phyloP scores from a whole-genome alignment of 169 alveolate species.

The Cystoisospora suis region DNA sequence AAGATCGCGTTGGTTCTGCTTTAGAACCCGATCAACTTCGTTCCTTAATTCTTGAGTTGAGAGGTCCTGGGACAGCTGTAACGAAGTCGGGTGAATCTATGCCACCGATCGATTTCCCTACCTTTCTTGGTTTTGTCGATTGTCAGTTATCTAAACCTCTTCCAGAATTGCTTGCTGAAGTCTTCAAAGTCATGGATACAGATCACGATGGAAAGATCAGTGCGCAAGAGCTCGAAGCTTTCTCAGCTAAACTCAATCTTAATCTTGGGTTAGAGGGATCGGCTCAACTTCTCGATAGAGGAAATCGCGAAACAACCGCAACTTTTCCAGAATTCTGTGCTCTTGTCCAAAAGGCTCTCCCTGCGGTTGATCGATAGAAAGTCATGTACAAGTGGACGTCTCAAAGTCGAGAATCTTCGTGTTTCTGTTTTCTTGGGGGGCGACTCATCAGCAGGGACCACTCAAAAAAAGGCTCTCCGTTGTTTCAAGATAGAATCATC shows the following conservation, averaged over 20 bases:
- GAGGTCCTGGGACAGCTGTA: not conserved
- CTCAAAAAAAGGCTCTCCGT: not conserved
- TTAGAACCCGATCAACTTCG: not conserved
- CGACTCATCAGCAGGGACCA: no score
- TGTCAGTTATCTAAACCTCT: not conserved
- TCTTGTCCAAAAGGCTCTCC: conserved; percentile 15
- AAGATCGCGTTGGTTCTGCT: not conserved
- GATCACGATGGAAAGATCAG: not conserved
- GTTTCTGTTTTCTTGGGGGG: not conserved
- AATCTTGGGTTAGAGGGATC: not conserved
- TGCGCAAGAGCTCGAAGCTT: not conserved
- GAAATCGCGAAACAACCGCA: not conserved
- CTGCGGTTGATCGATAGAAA: not conserved
- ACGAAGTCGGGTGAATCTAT: not conserved
- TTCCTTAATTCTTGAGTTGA: not conserved
- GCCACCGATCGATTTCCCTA: not conserved
- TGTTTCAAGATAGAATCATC: not conserved
- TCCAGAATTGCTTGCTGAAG: not conserved
- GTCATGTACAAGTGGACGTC: not conserved
- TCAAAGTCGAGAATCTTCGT: not conserved
- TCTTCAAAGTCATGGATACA: conserved; percentile 1
- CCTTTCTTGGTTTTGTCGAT: not conserved
- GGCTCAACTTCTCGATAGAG: not conserved
- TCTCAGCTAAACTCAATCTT: not conserved
- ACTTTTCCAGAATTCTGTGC: not conserved